Evolutionary conservation across 306 rosid genomes (phyloP).

Genomic region (Vicia villosa): DNA sequence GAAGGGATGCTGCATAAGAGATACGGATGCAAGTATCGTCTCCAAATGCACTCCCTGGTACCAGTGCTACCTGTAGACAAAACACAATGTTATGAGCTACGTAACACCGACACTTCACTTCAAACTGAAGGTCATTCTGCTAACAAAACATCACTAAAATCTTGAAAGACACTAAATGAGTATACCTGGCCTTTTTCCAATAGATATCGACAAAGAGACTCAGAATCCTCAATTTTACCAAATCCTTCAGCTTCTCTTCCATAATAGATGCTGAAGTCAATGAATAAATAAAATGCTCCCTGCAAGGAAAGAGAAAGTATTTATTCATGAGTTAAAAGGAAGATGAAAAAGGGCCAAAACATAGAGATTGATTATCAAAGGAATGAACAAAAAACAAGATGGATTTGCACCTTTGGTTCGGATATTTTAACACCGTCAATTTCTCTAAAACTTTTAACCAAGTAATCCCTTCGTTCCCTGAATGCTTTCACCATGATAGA

Average conservation of each 20-base stretch:
- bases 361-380: neutral
- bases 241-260: conserved; percentile 86
- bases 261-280: conserved; percentile 82
- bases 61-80: conserved; percentile 80
- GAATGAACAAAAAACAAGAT: conserved; percentile 21
- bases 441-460: conserved; percentile 79
- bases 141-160: neutral
- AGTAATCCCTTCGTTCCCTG: conserved; percentile 84
- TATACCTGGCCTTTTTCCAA: conserved; percentile 90
- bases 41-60: conserved; percentile 94
- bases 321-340: conserved; percentile 2
- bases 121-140: neutral
- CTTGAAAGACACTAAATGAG: neutral
- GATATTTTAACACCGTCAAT: conserved; percentile 77
- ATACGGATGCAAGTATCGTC: conserved; percentile 86
- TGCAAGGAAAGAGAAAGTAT: conserved; percentile 38
- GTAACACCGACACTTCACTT: neutral
- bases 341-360: neutral
- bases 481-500: conserved; percentile 88
- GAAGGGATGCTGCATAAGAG: conserved; percentile 86
- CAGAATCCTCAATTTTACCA: conserved; percentile 76
- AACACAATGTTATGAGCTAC: neutral
- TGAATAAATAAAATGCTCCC: conserved; percentile 98
- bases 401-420: conserved; percentile 72
- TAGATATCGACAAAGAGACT: conserved; percentile 78